These are phyloP conservation scores for Chaetomium globosum DNA, from an alignment of 2,329 filamentous ascomycete genomes.

Conservation along the genomic window DNA sequence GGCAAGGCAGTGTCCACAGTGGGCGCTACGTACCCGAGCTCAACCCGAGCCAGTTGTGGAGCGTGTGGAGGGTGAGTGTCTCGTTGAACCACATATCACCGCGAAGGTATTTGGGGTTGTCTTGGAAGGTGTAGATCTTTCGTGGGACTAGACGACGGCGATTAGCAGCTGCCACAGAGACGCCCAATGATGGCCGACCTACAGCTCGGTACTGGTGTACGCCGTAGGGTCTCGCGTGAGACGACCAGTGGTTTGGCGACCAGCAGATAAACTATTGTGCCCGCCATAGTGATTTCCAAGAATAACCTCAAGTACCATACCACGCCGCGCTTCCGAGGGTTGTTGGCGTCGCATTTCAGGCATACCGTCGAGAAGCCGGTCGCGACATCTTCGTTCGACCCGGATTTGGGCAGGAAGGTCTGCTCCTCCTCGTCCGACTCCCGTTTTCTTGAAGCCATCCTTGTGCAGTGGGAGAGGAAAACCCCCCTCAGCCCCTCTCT, in stretches of 20 bases:
- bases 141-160: constrained; percentile 39
- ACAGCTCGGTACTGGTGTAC: constrained; percentile 42
- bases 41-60: constrained; percentile 45
- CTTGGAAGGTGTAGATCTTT: constrained; percentile 43
- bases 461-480: neutral
- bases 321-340: constrained; percentile 23
- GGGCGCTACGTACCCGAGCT: constrained; percentile 38
- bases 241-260: constrained; percentile 24
- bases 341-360: neutral
- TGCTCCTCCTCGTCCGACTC: constrained; percentile 39
- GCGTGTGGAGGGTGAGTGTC: constrained; percentile 40
- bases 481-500: neutral
- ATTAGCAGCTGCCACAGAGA: constrained; percentile 20
- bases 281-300: constrained; percentile 41
- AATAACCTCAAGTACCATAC: constrained; percentile 38
- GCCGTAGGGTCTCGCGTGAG: constrained; percentile 16
- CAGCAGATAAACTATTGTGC: constrained; percentile 38
- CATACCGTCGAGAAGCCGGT: neutral
- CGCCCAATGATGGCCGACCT: constrained; percentile 23
- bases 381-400: neutral
- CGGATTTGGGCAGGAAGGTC: constrained; percentile 37
- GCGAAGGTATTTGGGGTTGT: constrained; percentile 40
- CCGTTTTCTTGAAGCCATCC: constrained; percentile 34
- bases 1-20: neutral
- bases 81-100: constrained; percentile 44